These are phyloP conservation scores for Coemansia sp. DNA, from an alignment of 192 early-diverging fungal species.

Conservation along the genomic window DNA sequence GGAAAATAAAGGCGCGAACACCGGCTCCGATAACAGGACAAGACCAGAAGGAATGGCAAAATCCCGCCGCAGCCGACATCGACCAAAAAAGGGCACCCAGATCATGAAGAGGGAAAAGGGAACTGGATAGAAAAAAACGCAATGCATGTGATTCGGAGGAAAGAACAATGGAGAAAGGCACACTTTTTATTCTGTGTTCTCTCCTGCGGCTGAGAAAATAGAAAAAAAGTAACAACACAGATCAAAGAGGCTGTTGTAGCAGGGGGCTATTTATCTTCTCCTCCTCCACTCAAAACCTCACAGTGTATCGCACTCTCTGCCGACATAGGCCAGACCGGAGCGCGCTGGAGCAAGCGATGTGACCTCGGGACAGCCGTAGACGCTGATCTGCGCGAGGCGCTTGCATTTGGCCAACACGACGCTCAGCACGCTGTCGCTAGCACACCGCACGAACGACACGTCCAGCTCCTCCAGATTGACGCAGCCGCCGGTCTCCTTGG, in stretches of 20 bases:
- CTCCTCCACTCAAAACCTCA: not conserved
- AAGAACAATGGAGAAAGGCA: not conserved
- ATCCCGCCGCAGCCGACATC: no score
- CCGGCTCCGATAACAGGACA: no score
- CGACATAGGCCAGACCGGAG: slow-evolving; percentile 56
- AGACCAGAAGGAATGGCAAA: no score
- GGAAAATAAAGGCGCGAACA: no score
- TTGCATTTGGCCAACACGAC: slow-evolving; percentile 56
- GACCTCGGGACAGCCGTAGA: slow-evolving; percentile 77
- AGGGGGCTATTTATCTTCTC: no score
- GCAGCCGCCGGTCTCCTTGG: slow-evolving; percentile 37
- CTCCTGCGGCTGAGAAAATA: not conserved
- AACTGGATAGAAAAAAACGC: not conserved
- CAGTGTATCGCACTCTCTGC: slow-evolving; percentile 61
- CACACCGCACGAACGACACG: slow-evolving; percentile 72
- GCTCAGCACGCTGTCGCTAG: slow-evolving; percentile 69
- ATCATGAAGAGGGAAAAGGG: no score
- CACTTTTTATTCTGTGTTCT: not conserved
- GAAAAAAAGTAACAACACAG: no score
- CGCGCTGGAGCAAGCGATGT: slow-evolving; percentile 55
- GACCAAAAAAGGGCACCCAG: no score
- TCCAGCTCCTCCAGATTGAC: slow-evolving; percentile 61
- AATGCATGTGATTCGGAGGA: slow-evolving; percentile 1
- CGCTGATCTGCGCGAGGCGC: slow-evolving; percentile 57
- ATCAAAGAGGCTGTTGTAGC: no score